phyloP scores from a whole-genome alignment of 176 grass and related monocot species.

The Tillandsia leiboldiana region DNA sequence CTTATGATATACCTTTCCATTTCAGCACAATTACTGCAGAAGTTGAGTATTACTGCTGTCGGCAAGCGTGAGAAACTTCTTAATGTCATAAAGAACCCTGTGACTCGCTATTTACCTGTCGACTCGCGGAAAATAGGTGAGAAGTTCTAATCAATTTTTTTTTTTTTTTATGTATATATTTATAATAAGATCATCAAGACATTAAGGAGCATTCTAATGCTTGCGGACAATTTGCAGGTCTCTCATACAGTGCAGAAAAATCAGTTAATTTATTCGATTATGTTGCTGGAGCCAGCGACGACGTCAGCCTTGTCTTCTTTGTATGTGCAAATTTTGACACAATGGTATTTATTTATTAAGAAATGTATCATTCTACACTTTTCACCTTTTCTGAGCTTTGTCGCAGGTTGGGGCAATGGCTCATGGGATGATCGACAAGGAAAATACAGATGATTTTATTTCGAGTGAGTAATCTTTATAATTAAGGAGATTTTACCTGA shows the following conservation, averaged over 20 bases:
- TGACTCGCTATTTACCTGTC: conserved; percentile 69
- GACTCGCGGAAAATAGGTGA: conserved; percentile 74
- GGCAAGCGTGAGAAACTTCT: conserved; percentile 91
- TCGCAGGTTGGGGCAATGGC: conserved; percentile 94
- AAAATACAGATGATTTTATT: conserved; percentile 81
- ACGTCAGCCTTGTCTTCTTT: conserved; percentile 69
- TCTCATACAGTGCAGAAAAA: conserved; percentile 85
- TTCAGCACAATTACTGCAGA: conserved; percentile 88
- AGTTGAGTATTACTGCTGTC: conserved; percentile 87
- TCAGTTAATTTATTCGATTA: conserved; percentile 80
- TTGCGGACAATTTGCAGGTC: conserved; percentile 35
- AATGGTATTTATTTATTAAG: background rate
- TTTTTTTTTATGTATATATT: conserved; percentile 2
- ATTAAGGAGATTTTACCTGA: no score
- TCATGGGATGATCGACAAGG: conserved; percentile 79
- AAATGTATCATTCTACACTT: conserved; percentile 11
- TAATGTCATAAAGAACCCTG: conserved; percentile 95
- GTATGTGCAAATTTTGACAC: conserved; percentile 37
- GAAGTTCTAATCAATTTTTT: conserved; percentile 9
- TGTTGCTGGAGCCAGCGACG: conserved; percentile 63
- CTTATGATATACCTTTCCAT: conserved; percentile 5
- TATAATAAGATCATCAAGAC: background rate
- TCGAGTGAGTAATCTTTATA: conserved; percentile 50
- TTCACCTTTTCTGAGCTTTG: conserved; percentile 10
- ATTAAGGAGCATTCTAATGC: conserved; percentile 7